Evolutionary conservation across 345 rosid genomes (phyloP), one percentile per base, ranked within the genome.

Genomic region (Acer saccharum): DNA sequence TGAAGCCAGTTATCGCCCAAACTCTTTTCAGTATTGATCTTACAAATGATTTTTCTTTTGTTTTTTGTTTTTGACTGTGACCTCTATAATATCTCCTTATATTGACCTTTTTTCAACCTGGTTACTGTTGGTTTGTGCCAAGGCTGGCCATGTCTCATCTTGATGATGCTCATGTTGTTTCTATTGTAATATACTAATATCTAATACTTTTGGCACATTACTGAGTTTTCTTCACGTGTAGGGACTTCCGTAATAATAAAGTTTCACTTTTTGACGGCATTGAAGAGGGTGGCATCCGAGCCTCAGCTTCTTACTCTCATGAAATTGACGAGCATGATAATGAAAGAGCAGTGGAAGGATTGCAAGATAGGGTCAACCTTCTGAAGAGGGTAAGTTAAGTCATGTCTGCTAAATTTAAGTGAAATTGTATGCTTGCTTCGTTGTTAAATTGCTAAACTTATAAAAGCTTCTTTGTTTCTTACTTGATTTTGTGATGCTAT

Each of bases 281-380:
- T 10, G 99, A 92, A 84, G 99, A 93, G 82, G 98, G 99, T 81
- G 98, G 99, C 82, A 92, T 95, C 77, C 89, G 97, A 86, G 95
- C 94, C 46, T 81, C 93, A 7, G 81, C 99, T 81, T 88, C 93
- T 35, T 95, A 90, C 86, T 89, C 93, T 27, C 97, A 92, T 74
- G 99, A 92, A 84, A 95, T 93, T 79, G 88, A 93, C 65, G 98
- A 93, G 86, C 98, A 93, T 80, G 99, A 91, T 62, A 95, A 95
- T 76, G 98, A 95, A 72, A 88, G 87, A 86, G 99, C 96, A 29
- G 46, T 93, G 86, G 99, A 95, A 78, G 99, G 96, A 44, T 86
- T 95, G 82, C 98, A 93, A 86, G 99, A 93, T 80, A 89, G 97
- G 81, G 98, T 90, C 82, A 84, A 63, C 86, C 87, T 92, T 74